Evolutionary conservation across 495 filamentous ascomycete genomes (phyloP), one percentile per base, ranked within the genome.

Genomic region (Neurospora sp.): DNA sequence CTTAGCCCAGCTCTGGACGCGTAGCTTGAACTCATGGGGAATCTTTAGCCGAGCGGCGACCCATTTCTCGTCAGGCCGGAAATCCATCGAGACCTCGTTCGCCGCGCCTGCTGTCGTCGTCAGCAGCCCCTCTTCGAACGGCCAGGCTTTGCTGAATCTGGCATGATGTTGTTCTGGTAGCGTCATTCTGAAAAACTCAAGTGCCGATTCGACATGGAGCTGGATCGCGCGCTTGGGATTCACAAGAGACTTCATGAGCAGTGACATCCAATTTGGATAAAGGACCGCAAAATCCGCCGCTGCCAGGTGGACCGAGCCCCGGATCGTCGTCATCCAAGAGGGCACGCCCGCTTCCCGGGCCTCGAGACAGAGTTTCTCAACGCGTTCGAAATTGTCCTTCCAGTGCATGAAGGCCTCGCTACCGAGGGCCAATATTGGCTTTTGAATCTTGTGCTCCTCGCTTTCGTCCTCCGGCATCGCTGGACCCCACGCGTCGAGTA

Each of bases 361-460:
- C 79, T 90, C 87, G 24, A 82, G 77, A 76, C 85, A 86, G 11
- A 90, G 77, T 15, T 78, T 75, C 74, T 83, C 79, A 31, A 90
- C 80, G 43, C 84, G 81, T 39, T 85, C 78, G 73, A 87, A 88
- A 75, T 89, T 90, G 19, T 84, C 82, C 38, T 83, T 82, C 88
- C 88, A 89, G 78, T 89, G 86, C 81, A 88, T 88, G 78, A 89
- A 90, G 5, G 87, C 89, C 79, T 90, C 87, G 17, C 84, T 86
- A 73, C 89, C 90, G 78, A 91, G 85, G 21, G 84, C 86, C 17
- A 89, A 79, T 15, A 90, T 76, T 21, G 88, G 88, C 37, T 82
- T 80, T 71, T 79, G 78, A 40, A 90, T 83, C 72, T 85, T 77
- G 66, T 81, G 80, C 74, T 86, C 79, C 70, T 81, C 74, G 45